Evolutionary conservation across 306 rosid species (phyloP).

Genomic region (Malus domestica): DNA sequence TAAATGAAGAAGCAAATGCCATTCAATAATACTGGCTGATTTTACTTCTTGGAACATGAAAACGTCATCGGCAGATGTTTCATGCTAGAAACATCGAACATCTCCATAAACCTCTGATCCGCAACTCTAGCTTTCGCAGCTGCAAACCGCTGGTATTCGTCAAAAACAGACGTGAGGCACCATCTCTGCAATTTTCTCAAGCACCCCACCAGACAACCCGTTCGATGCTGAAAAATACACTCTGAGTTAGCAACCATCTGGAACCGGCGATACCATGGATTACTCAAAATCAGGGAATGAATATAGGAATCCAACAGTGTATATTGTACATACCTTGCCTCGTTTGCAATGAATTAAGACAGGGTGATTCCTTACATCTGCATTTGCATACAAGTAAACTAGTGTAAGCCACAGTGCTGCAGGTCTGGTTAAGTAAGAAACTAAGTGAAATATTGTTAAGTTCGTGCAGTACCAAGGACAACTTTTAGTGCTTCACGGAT

Average conservation of each 20-base stretch:
- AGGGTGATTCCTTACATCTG: conserved; percentile 93
- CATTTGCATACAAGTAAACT: conserved; percentile 19
- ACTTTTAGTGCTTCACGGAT: conserved; percentile 90
- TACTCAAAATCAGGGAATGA: not conserved
- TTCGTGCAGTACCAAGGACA: conserved; percentile 57
- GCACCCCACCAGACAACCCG: conserved; percentile 98
- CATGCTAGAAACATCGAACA: conserved; percentile 79
- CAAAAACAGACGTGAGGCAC: conserved; percentile 89
- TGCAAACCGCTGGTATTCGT: conserved; percentile 90
- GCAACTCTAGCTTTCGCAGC: conserved; percentile 95
- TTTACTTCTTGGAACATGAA: conserved; percentile 57
- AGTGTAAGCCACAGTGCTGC: not conserved
- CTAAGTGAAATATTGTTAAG: not conserved
- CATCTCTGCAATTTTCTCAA: conserved; percentile 82
- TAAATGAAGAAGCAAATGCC: conserved; percentile 26
- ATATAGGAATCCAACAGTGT: not conserved
- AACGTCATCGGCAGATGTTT: conserved; percentile 61
- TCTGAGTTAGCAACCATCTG: conserved; percentile 11
- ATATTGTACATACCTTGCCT: conserved; percentile 64
- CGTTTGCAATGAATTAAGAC: conserved; percentile 89
- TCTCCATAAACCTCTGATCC: conserved; percentile 93
- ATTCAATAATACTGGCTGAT: conserved; percentile 15
- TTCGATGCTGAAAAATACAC: conserved; percentile 68
- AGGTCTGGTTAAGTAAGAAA: not conserved
- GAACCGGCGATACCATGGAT: not conserved